Percentiles rank a stretch among this genome's conserved stretches.
Conservation (phyloP, 495 filamentous ascomycete species). For the Astrothelium macrocarpum region DNA sequence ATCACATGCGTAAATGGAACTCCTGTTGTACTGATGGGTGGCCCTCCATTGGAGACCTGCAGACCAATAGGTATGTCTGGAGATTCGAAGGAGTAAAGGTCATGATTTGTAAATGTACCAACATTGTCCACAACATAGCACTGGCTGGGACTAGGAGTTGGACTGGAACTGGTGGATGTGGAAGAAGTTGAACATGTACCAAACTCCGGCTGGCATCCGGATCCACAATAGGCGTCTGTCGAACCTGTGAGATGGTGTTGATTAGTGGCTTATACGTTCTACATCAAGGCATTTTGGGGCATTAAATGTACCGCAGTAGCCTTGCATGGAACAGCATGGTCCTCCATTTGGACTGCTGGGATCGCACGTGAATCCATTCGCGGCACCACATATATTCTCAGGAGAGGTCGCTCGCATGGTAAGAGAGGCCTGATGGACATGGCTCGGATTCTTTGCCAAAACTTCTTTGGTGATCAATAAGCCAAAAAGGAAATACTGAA, state of each 20-base stretch:
- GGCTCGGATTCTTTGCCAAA: background rate
- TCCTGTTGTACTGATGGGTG: background rate
- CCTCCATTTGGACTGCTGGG: background rate
- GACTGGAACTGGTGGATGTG: background rate
- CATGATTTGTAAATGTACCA: background rate
- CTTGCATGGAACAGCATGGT: background rate
- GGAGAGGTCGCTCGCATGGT: background rate
- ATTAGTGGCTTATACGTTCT: background rate
- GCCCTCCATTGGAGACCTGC: background rate
- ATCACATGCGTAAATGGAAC: background rate
- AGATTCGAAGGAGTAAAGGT: background rate
- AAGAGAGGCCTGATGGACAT: background rate
- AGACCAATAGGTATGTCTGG: background rate
- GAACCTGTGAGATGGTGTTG: background rate
- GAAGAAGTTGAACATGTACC: background rate
- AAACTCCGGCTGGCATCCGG: background rate
- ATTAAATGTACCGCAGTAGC: background rate
- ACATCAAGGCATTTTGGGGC: background rate
- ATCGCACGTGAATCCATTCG: background rate
- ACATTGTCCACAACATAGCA: background rate
- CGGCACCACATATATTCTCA: background rate
- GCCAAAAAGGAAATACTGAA: background rate
- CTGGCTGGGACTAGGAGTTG: background rate
- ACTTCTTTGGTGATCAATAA: background rate
- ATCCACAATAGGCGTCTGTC: background rate